These are phyloP conservation scores for Boechera divaricarpa DNA, from an alignment of 345 rosid genomes.

Conservation along the genomic window DNA sequence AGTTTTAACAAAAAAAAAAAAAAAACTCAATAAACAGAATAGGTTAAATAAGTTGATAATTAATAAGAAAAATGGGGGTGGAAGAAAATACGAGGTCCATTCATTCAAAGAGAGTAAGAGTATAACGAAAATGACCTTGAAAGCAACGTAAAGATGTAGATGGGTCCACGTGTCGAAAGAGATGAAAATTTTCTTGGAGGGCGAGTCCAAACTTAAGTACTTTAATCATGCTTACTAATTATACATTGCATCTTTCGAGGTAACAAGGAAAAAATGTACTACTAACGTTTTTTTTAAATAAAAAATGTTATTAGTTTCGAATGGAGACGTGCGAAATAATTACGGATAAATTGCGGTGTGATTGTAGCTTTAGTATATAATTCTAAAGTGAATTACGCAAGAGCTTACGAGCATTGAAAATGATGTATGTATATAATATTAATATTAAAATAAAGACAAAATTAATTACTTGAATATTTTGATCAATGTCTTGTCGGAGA, in stretches of 20 bases:
- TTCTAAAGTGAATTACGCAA: slow-evolving; percentile 30
- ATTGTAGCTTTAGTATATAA: neutral
- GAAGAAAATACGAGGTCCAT: slow-evolving; percentile 34
- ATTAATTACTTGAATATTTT: slow-evolving; percentile 70
- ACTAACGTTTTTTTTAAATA: neutral
- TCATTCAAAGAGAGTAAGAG: slow-evolving; percentile 2
- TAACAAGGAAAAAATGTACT: neutral
- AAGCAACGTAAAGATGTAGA: slow-evolving; percentile 30
- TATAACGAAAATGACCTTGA: slow-evolving; percentile 33
- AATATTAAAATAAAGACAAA: neutral
- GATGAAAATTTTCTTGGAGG: slow-evolving; percentile 16
- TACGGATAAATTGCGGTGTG: too few relatives aligned
- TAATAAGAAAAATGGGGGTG: neutral
- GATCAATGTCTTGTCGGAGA: slow-evolving; percentile 83
- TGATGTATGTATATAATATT: slow-evolving; percentile 20
- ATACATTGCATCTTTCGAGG: neutral
- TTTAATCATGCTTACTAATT: slow-evolving; percentile 23
- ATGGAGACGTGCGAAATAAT: too few relatives aligned
- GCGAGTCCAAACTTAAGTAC: neutral
- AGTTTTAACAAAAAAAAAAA: neutral
- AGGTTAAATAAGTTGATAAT: neutral
- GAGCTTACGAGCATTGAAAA: slow-evolving; percentile 46
- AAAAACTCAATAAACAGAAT: neutral
- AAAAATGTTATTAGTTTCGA: neutral
- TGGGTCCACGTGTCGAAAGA: slow-evolving; percentile 39